Base-by-base conservation (phyloP, 495 filamentous ascomycete species). In the Podospora fimiseda region DNA sequence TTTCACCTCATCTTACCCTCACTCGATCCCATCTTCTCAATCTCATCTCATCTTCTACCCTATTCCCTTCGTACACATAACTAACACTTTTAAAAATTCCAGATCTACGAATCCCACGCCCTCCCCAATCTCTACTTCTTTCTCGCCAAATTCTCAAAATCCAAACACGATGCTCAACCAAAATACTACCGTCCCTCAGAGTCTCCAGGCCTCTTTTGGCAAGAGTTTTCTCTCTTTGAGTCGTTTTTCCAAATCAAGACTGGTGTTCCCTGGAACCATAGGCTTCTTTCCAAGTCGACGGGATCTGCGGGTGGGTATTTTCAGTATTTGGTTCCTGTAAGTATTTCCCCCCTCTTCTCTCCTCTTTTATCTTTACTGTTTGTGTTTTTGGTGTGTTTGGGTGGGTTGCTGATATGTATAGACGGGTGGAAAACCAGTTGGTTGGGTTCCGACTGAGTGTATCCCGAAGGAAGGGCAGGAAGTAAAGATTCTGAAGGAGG, bases 191-290 rank as follows among this genome's bases (percentile, higher is more conserved):
- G 44, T n/a, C 22, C 44, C 22, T n/a, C 9, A 9, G 44, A 47
- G 13, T 15, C 21, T 0, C 44, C 44, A 1, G 21, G 23, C 14
- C 44, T 47, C 23, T 47, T 47, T 16, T 13, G 16, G 13, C 21
- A 23, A 33, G 44, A 47, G 44, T 47, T 27, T 24, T 14, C 20
- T 6, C 44, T 27, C 9, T 47, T 47, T 30, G 14, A 27, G 5
- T 20, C 21, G 9, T 47, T 47, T 14, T 47, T 88, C 66, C 52
- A 64, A 11, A 56, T 65, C 2, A 77, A 82, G 59, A 80, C 80
- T 0, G 76, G 78, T 1, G 68, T 75, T 9, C 50, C 63, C 7
- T 89, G 84, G 85, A 70, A 77, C 0, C 53, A 80, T 23, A 71
- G 81, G 3, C 51, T 75, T 11, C 14, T 63, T 7, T 45, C 40